Base-by-base conservation (phyloP, 768 basidiomycete species). In the Termitomyces sp. region DNA sequence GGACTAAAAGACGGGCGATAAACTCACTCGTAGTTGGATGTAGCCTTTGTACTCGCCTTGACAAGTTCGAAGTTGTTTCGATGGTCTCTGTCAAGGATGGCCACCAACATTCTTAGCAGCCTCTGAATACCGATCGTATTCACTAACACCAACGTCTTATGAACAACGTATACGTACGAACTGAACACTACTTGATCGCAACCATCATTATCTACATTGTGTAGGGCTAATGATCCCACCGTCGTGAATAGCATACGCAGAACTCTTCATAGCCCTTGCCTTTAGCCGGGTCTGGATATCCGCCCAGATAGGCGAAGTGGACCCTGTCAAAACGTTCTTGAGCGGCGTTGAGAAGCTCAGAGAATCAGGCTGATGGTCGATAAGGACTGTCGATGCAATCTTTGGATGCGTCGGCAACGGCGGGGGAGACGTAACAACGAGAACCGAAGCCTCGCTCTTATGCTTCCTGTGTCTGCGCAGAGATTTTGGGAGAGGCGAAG, bases 211-310 rank as follows among this genome's bases (percentile, higher is more conserved):
- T 1, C 10, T 20, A 29, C 13, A 20, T 15, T 1, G n/a, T 20
- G 55, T 55, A 47, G 63, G 61, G 28, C 63, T 64, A 37, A 62
- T 58, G 20, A 62, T 62, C 7, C 59, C 63, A 50, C 61, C 57
- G 37, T 60, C 42, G 34, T 64, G 61, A 41, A 62, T 52, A 15
- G 57, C 61, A 57, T 62, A 65, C 22, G 42, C 48, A 20, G 55
- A 39, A 22, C 56, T 65, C 48, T 65, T 65, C 51, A 54, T 57
- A 22, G 64, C 64, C 46, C 64, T 65, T 9, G 57, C 62, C 46
- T 55, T 63, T 53, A 65, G 24, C 12, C 46, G 54, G 47, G 44
- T 41, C 55, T 51, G 54, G 18, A 64, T 51, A 15, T 62, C 61
- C 10, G 26, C 36, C 52, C 58, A 59, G 18, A 41, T 28, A 7